Evolutionary conservation across 2,329 filamentous ascomycete genomes (phyloP), one percentile per base, ranked within the genome.

Genomic region (Sarocladium kiliense): DNA sequence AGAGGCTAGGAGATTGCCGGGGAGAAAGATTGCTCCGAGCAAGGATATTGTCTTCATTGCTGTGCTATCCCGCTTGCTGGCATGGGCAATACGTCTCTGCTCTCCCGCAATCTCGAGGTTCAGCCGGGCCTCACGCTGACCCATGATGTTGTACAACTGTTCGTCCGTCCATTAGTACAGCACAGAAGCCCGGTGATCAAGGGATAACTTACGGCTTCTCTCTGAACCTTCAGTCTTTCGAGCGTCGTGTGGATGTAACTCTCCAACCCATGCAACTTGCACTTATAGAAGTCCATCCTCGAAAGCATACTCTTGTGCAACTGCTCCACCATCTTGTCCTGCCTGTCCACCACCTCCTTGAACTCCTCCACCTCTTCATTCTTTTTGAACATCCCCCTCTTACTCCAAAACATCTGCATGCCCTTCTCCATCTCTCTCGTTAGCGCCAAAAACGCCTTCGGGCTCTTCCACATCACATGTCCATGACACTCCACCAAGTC

Each of bases 11-110:
- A 79, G 84, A 1, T 82, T 85, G 2, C 82, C 82, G 0, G 83
- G 83, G 5, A 86, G 71, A 61, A 86, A 86, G 39, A 86, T 71
- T 39, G 82, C 81, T 26, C 83, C 84, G 55, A 86, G 77, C 1
- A 86, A 74, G 0, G 82, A 85, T 37, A 86, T 73, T 1, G 81
- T 83, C 71, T 86, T 86, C 82, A 85, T 85, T 56, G 82, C 80
- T 3, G 79, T 82, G 65, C 79, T 81, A 65, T 85, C 81, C 12
- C 81, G 75, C 66, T 84, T 84, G 62, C 79, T 80, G 14, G 79
- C 79, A 62, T 84, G 78, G 2, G 81, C 80, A 55, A 85, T 74
- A 25, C 80, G 74, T 18, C 80, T 75, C 66, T 85, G 81, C 60
- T 84, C 80, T 57, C 77, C 78, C 7, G 81, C 81, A 67, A 84